Conservation (phyloP, 768 basidiomycete genomes). For the Calocera cornea region DNA sequence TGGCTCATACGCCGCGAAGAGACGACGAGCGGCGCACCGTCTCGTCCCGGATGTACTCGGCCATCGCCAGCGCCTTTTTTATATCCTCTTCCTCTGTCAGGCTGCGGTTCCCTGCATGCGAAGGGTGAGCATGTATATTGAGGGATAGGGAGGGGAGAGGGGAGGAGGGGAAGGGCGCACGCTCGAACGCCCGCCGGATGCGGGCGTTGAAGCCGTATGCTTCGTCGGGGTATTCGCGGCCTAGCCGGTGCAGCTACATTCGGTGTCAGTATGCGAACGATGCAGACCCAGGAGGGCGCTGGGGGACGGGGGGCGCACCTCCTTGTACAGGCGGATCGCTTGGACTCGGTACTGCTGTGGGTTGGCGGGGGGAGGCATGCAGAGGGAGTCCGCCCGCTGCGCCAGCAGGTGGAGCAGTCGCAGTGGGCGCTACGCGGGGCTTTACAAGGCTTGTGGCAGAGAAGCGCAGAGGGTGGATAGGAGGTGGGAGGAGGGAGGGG, state of each 20-base stretch:
- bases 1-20: background rate
- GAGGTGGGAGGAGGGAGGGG: no score
- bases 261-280: background rate
- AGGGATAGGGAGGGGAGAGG: background rate
- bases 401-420: background rate
- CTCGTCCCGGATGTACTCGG: conserved; percentile 82
- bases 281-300: background rate
- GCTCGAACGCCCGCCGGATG: conserved; percentile 58
- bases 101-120: conserved; percentile 51
- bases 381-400: no score
- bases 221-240: conserved; percentile 70
- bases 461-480: no score
- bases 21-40: conserved; percentile 16
- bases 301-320: conserved; percentile 21
- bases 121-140: no score
- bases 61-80: conserved; percentile 57
- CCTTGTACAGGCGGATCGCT: conserved; percentile 65
- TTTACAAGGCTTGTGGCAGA: no score
- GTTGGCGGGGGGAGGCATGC: background rate
- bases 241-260: conserved; percentile 46
- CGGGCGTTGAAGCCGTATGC: conserved; percentile 66
- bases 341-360: conserved; percentile 30
- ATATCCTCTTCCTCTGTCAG: conserved; percentile 58
- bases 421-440: background rate
- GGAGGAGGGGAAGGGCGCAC: conserved; percentile 29